Conservation (phyloP, 768 basidiomycete genomes). For the Kwoniella bestiolae region DNA sequence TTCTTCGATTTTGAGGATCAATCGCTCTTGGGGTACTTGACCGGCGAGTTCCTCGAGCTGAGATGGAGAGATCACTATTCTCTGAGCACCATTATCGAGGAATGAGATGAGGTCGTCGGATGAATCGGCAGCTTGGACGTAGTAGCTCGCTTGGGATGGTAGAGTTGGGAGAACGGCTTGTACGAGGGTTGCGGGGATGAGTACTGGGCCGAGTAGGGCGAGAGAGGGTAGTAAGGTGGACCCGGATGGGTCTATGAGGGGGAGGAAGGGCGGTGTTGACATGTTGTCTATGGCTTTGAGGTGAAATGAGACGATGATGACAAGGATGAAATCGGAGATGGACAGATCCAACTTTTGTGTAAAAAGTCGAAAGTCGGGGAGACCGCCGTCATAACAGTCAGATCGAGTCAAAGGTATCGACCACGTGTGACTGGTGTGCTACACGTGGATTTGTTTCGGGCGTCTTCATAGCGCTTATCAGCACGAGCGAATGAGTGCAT, state of each 20-base stretch:
- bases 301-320: not conserved
- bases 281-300: slow-evolving; percentile 23
- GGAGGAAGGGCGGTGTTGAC: slow-evolving; percentile 56
- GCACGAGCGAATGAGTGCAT: not conserved
- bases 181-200: slow-evolving; percentile 60
- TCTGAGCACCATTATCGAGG: slow-evolving; percentile 80
- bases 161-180: slow-evolving; percentile 53
- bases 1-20: slow-evolving; percentile 76
- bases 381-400: not conserved
- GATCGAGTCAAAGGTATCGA: slow-evolving; percentile 1
- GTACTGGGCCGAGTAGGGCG: slow-evolving; percentile 75
- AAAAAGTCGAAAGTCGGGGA: slow-evolving; percentile 7
- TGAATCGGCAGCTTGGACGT: slow-evolving; percentile 34
- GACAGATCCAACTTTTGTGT: slow-evolving; percentile 1
- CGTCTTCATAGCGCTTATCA: not conserved
- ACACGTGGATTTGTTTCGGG: slow-evolving; percentile 13
- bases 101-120: slow-evolving; percentile 55
- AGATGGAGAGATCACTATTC: slow-evolving; percentile 72
- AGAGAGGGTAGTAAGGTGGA: slow-evolving; percentile 66
- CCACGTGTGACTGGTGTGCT: not conserved
- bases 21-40: slow-evolving; percentile 72
- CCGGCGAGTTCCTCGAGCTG: slow-evolving; percentile 58
- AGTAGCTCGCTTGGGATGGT: slow-evolving; percentile 56
- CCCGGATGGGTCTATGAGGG: slow-evolving; percentile 56
- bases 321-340: not conserved